A percentile compares a stretch with the other conserved stretches of the same genome.
phyloP scores from a whole-genome alignment of 805 yeast species.

The Lachancea meyersii region DNA sequence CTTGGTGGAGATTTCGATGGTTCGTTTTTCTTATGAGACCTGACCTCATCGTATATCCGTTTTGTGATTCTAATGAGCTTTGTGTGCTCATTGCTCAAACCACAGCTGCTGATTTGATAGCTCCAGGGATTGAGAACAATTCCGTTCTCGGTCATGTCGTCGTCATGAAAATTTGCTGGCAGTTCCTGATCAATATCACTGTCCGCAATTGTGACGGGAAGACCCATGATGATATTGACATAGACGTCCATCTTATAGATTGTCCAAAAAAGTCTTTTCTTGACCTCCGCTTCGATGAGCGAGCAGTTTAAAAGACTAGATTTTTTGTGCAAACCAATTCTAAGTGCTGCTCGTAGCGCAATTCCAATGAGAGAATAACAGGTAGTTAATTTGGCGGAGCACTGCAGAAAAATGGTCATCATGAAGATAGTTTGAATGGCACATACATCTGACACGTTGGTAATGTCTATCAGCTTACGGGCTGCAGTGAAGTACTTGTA shows the following conservation, averaged over 20 bases:
- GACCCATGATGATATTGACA: conserved; percentile 78
- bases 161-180: conserved; percentile 82
- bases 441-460: conserved; percentile 72
- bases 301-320: conserved; percentile 52
- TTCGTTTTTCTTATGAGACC: conserved; percentile 53
- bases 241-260: conserved; percentile 87
- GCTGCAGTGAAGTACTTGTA: conserved; percentile 77
- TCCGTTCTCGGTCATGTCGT: conserved; percentile 65
- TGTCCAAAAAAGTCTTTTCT: conserved; percentile 84
- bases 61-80: conserved; percentile 62
- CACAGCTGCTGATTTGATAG: conserved; percentile 57
- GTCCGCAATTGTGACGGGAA: conserved; percentile 70
- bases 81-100: conserved; percentile 82
- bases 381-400: conserved; percentile 79
- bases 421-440: conserved; percentile 82
- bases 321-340: conserved; percentile 79
- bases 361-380: conserved; percentile 88
- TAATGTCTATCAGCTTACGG: conserved; percentile 68
- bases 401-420: conserved; percentile 79
- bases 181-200: conserved; percentile 83
- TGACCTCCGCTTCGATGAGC: conserved; percentile 74
- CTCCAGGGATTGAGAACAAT: conserved; percentile 45
- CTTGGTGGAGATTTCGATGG: conserved; percentile 10
- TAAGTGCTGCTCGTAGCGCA: conserved; percentile 72
- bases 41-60: conserved; percentile 59